These are phyloP conservation scores for Rhodotorula babjevae DNA, from an alignment of 768 basidiomycete species.

Conservation along the genomic window DNA sequence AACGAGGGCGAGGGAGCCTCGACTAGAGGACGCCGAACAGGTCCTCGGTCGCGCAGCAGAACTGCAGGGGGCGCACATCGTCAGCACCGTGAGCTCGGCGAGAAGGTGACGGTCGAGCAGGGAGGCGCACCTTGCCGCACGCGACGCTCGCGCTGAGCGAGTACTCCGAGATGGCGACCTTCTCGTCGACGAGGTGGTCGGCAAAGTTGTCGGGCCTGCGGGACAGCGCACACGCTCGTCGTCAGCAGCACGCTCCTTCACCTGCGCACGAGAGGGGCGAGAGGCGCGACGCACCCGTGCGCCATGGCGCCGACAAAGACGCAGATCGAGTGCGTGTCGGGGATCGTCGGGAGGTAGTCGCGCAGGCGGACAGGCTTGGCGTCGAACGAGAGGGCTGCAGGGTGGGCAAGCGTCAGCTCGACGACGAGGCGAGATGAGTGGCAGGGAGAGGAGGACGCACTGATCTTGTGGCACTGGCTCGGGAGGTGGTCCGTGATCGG, in stretches of 20 bases:
- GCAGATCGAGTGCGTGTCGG: constrained; percentile 79
- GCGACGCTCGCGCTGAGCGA: constrained; percentile 65
- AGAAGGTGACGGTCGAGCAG: constrained; percentile 7
- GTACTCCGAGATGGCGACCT: constrained; percentile 93
- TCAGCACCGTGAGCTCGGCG: constrained; percentile 15
- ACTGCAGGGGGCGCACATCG: constrained; percentile 53
- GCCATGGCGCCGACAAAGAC: constrained; percentile 99
- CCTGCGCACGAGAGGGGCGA: not conserved
- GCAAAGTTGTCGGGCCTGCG: constrained; percentile 84
- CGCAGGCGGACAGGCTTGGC: constrained; percentile 75
- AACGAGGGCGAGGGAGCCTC: not conserved
- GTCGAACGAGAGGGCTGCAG: constrained; percentile 89
- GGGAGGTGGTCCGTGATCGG: constrained; percentile 92
- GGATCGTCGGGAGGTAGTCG: constrained; percentile 75
- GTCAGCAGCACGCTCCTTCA: too few species aligned
- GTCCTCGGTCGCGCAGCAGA: constrained; percentile 87
- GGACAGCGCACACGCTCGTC: too few species aligned
- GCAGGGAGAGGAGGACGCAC: constrained; percentile 53
- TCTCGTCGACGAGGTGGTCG: constrained; percentile 87
- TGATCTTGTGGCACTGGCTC: constrained; percentile 89
- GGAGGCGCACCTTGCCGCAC: constrained; percentile 78
- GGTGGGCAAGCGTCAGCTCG: too few species aligned
- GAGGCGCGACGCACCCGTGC: constrained; percentile 55
- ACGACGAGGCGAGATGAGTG: not conserved
- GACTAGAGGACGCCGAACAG: constrained; percentile 36